These are phyloP conservation scores for Schoenoplectus triqueter DNA, from an alignment of 202 grass and related monocot genomes.

Conservation along the genomic window DNA sequence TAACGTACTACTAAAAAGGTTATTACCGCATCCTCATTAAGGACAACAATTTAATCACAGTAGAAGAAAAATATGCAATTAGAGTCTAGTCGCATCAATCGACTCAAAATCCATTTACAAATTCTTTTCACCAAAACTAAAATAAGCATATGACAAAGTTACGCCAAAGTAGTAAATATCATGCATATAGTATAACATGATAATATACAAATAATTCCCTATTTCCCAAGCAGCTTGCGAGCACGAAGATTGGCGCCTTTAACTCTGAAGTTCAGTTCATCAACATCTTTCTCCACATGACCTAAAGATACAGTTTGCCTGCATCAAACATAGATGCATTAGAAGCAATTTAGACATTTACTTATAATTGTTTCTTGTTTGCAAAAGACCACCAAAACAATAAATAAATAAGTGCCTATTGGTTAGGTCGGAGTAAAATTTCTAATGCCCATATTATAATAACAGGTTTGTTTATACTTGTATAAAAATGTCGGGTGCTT, in stretches of 20 bases:
- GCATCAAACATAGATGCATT: constrained; percentile 40
- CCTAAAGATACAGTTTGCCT: constrained; percentile 66
- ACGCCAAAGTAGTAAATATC: constrained; percentile 24
- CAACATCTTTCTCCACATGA: constrained; percentile 57
- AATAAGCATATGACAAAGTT: constrained; percentile 5
- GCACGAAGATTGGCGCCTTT: constrained; percentile 60
- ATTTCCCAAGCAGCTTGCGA: constrained; percentile 65
- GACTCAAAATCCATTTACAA: neutral
- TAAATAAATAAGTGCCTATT: neutral
- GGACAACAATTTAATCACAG: neutral
- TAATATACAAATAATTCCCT: constrained; percentile 13
- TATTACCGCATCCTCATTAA: neutral
- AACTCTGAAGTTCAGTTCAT: constrained; percentile 63
- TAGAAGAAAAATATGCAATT: neutral
- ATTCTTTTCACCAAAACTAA: constrained; percentile 6
- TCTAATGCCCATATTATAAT: neutral
- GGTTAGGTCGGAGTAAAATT: neutral
- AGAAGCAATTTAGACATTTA: neutral
- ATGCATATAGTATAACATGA: constrained; percentile 30
- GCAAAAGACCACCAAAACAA: neutral
- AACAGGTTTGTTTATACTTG: neutral
- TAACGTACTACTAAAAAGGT: neutral
- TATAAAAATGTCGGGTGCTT: neutral
- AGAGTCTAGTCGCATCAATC: constrained; percentile 28
- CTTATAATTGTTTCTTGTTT: neutral